Conservation (phyloP, 2,329 filamentous ascomycete species). For the Nemania bipapillata region DNA sequence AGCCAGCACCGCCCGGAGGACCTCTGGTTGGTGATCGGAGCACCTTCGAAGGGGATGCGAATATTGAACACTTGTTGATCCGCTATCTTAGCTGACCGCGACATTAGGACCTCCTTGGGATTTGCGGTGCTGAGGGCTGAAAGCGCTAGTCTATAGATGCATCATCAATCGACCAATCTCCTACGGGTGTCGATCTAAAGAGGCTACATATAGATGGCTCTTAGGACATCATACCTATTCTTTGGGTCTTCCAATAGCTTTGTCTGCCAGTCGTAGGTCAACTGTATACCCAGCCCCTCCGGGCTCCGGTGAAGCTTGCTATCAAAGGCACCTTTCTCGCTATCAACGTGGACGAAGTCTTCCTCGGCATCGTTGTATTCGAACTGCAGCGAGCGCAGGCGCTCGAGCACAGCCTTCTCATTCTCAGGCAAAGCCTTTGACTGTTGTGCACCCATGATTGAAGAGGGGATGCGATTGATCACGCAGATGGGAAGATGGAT, state of each 20-base stretch:
- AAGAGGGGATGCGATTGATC: neutral
- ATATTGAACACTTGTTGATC: slow-evolving; percentile 86
- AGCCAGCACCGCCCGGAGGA: slow-evolving; percentile 89
- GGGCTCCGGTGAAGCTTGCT: slow-evolving; percentile 48
- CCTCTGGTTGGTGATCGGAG: slow-evolving; percentile 85
- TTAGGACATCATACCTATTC: slow-evolving; percentile 63
- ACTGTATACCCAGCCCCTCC: slow-evolving; percentile 62
- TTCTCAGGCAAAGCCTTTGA: slow-evolving; percentile 54
- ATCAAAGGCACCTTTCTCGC: slow-evolving; percentile 53
- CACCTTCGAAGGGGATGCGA: slow-evolving; percentile 82
- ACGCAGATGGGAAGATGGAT: neutral
- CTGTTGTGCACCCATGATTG: slow-evolving; percentile 58
- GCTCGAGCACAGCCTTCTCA: slow-evolving; percentile 60
- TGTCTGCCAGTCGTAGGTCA: slow-evolving; percentile 69
- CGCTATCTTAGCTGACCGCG: slow-evolving; percentile 68
- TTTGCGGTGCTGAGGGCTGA: slow-evolving; percentile 76
- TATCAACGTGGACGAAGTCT: slow-evolving; percentile 64
- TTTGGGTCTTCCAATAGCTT: slow-evolving; percentile 72
- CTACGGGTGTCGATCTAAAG: neutral
- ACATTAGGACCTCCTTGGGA: slow-evolving; percentile 72
- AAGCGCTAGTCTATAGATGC: slow-evolving; percentile 71
- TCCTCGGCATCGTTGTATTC: slow-evolving; percentile 54
- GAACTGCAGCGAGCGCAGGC: slow-evolving; percentile 59
- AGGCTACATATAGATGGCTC: neutral
- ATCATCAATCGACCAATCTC: neutral